Conservation (phyloP, 2,329 filamentous ascomycete species). For the Penicillium griseofulvum region DNA sequence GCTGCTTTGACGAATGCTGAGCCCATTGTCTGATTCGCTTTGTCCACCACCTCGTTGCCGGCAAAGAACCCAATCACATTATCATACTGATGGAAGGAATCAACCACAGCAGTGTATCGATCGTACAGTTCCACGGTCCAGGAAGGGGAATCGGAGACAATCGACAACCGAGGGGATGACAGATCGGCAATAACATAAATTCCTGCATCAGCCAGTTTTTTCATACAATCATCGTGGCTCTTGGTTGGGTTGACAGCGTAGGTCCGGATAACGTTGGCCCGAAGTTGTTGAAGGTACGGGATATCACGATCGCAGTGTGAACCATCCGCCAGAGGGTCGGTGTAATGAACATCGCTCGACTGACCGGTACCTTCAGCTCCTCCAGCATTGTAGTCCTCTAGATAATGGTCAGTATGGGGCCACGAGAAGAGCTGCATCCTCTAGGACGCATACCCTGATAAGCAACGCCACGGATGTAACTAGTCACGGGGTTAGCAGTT, state of each 20-base stretch:
- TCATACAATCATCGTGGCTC: slow-evolving; percentile 81
- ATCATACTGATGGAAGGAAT: slow-evolving; percentile 72
- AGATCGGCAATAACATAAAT: slow-evolving; percentile 95
- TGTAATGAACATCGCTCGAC: slow-evolving; percentile 57
- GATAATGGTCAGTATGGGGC: background rate
- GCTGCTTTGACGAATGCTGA: slow-evolving; percentile 96
- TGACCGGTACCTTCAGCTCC: slow-evolving; percentile 17
- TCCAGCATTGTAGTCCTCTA: slow-evolving; percentile 6
- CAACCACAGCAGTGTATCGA: slow-evolving; percentile 79
- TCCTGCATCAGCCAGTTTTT: slow-evolving; percentile 70
- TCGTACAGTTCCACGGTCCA: slow-evolving; percentile 76
- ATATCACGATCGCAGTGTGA: slow-evolving; percentile 76
- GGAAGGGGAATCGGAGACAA: slow-evolving; percentile 72
- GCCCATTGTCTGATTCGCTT: slow-evolving; percentile 72
- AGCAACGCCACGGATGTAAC: slow-evolving; percentile 8
- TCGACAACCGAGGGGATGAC: slow-evolving; percentile 73
- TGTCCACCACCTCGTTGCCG: slow-evolving; percentile 93
- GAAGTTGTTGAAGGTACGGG: slow-evolving; percentile 70
- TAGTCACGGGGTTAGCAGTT: background rate
- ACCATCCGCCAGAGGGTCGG: slow-evolving; percentile 74
- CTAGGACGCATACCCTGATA: background rate
- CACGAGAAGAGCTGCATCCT: too few species aligned
- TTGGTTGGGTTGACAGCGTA: slow-evolving; percentile 80
- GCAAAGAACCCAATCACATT: slow-evolving; percentile 96
- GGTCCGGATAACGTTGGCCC: slow-evolving; percentile 87